These are phyloP conservation scores for Pythium volutum DNA, from an alignment of 352 stramenopile genomes.

Conservation along the genomic window DNA sequence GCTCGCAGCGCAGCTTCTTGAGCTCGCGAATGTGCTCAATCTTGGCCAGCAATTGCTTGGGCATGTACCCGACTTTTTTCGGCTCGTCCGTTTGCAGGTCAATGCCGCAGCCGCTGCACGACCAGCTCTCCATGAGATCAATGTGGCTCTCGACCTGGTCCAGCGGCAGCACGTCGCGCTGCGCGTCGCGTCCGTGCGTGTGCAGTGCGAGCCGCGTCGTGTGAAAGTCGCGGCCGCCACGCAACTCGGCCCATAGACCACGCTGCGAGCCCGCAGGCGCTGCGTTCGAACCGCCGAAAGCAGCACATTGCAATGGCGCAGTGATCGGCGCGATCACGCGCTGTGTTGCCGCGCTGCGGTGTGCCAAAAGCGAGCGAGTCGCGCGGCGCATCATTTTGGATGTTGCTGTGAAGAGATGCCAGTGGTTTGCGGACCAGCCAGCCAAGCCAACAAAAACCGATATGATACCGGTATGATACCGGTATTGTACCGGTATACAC, in stretches of 20 bases:
- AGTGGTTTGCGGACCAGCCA: slow-evolving; percentile 21
- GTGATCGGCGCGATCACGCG: neutral
- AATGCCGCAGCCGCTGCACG: slow-evolving; percentile 80
- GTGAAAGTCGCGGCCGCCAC: slow-evolving; percentile 12
- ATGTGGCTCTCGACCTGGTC: slow-evolving; percentile 71
- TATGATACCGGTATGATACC: slow-evolving; percentile 5
- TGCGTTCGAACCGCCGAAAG: slow-evolving; percentile 1
- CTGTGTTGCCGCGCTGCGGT: neutral
- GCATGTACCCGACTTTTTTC: slow-evolving; percentile 62
- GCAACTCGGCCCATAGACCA: slow-evolving; percentile 12
- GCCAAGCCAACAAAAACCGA: slow-evolving; percentile 2
- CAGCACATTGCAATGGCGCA: slow-evolving; percentile 9
- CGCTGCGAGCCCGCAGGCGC: neutral
- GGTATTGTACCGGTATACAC: neutral
- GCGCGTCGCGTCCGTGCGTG: neutral
- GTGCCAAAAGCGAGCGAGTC: slow-evolving; percentile 12
- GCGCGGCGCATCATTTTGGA: slow-evolving; percentile 19
- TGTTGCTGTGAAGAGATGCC: slow-evolving; percentile 1
- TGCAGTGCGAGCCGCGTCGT: neutral
- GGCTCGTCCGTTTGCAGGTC: slow-evolving; percentile 70
- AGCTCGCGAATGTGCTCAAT: slow-evolving; percentile 64
- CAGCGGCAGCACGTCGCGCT: slow-evolving; percentile 29
- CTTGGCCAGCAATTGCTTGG: slow-evolving; percentile 59
- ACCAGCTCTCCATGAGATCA: slow-evolving; percentile 82
- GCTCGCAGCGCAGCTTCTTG: slow-evolving; percentile 80